Conservation (phyloP, 768 basidiomycete genomes). For the Chalciporus piperatus region DNA sequence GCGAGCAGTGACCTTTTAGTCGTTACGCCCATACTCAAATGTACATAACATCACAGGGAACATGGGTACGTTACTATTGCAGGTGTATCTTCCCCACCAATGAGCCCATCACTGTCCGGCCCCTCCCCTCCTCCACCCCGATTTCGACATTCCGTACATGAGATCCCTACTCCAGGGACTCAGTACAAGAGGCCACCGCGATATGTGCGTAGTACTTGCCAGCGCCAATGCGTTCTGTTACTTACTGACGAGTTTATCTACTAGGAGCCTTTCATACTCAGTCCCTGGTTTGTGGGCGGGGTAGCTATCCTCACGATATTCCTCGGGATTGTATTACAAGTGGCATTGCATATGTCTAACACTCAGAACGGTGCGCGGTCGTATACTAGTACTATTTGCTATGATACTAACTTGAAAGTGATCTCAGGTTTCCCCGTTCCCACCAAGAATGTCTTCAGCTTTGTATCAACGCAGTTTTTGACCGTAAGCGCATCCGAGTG, state of each 20-base stretch:
- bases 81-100: not conserved
- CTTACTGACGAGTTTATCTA: constrained; percentile 3
- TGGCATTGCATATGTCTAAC: constrained; percentile 42
- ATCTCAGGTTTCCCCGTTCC: constrained; percentile 49
- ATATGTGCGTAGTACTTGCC: constrained; percentile 39
- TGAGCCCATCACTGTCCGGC: constrained; percentile 3
- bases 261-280: constrained; percentile 30
- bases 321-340: constrained; percentile 47
- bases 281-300: constrained; percentile 40
- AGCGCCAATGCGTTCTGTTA: not conserved
- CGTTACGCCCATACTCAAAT: too few species aligned
- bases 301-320: constrained; percentile 43
- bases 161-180: constrained; percentile 45
- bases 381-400: not conserved
- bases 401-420: not conserved
- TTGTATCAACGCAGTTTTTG: constrained; percentile 41
- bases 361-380: constrained; percentile 37
- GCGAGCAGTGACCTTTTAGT: too few species aligned
- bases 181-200: constrained; percentile 35
- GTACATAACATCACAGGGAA: not conserved
- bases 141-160: constrained; percentile 45
- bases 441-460: constrained; percentile 41
- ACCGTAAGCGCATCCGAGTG: constrained; percentile 33
- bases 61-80: too few species aligned
- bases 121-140: constrained; percentile 27